Evolutionary conservation across 2,329 filamentous ascomycete species (phyloP).

Genomic region (Fusarium floridanum): DNA sequence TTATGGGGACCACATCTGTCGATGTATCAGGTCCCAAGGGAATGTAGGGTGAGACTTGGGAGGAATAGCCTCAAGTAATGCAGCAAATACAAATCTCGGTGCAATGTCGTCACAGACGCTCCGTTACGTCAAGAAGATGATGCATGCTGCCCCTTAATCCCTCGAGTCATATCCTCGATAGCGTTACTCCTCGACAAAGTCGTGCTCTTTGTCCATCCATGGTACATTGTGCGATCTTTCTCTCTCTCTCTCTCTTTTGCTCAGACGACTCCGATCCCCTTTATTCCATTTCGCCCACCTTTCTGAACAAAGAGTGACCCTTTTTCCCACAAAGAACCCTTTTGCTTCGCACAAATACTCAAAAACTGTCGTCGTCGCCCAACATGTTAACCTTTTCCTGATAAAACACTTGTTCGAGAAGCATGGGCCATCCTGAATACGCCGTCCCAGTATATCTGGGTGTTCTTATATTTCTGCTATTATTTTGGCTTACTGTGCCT

Average conservation of each 20-base stretch:
- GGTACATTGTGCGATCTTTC: constrained; percentile 35
- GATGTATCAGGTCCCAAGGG: constrained; percentile 5
- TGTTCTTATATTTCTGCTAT: constrained; percentile 29
- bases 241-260: background rate
- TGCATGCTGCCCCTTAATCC: constrained; percentile 12
- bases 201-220: constrained; percentile 39
- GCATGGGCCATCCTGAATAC: constrained; percentile 35
- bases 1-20: background rate
- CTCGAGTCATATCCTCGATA: constrained; percentile 22
- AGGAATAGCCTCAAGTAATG: background rate
- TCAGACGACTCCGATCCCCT: constrained; percentile 17
- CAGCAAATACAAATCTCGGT: constrained; percentile 15
- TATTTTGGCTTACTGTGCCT: constrained; percentile 37
- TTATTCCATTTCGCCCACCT: background rate
- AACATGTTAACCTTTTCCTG: background rate
- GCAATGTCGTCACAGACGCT: constrained; percentile 16
- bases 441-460: constrained; percentile 36
- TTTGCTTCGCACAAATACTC: background rate
- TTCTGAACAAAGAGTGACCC: background rate
- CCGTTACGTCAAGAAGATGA: constrained; percentile 15
- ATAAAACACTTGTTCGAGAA: constrained; percentile 1
- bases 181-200: constrained; percentile 32
- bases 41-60: background rate
- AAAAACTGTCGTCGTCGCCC: background rate
- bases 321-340: background rate